Evolutionary conservation across 1,284 basidiomycete species (phyloP).

Genomic region (Tilletiopsis washingtonensis): DNA sequence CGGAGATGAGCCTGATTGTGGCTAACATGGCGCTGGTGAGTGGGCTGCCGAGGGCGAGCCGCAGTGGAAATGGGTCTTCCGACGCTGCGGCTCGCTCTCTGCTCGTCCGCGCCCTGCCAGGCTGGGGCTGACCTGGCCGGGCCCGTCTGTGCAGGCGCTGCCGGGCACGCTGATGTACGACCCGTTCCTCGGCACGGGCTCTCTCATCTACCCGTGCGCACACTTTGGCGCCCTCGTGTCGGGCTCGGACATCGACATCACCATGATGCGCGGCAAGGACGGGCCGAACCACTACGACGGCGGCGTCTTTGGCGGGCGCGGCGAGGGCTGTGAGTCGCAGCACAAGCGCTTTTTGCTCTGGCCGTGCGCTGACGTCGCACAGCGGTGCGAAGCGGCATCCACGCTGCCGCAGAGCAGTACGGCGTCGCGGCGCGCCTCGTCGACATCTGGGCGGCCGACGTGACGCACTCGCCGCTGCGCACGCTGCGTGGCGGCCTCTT

Average conservation of each 20-base stretch:
- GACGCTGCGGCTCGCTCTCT: too few relatives aligned
- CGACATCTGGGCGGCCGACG: slow-evolving; percentile 80
- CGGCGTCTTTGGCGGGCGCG: background rate
- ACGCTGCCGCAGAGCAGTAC: slow-evolving; percentile 69
- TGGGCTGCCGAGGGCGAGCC: too few relatives aligned
- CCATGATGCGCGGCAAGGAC: slow-evolving; percentile 90
- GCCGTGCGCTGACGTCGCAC: too few relatives aligned
- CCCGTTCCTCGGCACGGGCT: slow-evolving; percentile 93
- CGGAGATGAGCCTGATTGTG: slow-evolving; percentile 88
- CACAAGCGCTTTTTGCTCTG: too few relatives aligned
- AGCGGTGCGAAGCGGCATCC: background rate
- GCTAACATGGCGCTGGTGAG: slow-evolving; percentile 73
- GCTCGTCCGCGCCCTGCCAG: too few relatives aligned
- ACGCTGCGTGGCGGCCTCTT: slow-evolving; percentile 65
- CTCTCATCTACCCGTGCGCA: slow-evolving; percentile 67
- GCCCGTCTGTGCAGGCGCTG: slow-evolving; percentile 51
- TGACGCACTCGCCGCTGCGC: slow-evolving; percentile 81
- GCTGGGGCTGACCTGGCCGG: slow-evolving; percentile 48
- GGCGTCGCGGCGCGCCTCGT: slow-evolving; percentile 66
- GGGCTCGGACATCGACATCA: slow-evolving; percentile 93
- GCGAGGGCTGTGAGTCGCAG: slow-evolving; percentile 62
- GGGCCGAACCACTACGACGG: slow-evolving; percentile 40
- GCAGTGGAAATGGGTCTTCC: too few relatives aligned
- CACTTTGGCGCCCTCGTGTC: slow-evolving; percentile 80
- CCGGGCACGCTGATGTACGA: slow-evolving; percentile 89